Evolutionary conservation across 257 asterid species (phyloP).

Genomic region (Voacanga thouarsii): DNA sequence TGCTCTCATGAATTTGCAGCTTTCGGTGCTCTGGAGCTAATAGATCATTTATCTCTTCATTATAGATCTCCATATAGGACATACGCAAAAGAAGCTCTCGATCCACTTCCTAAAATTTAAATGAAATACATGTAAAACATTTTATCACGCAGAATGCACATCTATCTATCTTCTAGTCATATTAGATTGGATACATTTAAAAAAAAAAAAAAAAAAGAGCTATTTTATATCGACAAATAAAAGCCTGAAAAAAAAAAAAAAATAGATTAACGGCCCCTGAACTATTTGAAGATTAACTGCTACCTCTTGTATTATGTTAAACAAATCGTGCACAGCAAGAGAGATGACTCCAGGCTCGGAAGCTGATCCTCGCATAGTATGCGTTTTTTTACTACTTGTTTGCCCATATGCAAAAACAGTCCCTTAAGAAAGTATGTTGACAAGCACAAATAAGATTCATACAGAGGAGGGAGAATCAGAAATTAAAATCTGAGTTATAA

Average conservation of each 20-base stretch:
- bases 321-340: conserved; percentile 74
- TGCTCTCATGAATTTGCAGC: conserved; percentile 88
- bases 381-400: conserved; percentile 94
- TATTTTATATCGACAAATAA: not conserved
- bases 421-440: conserved; percentile 34
- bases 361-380: conserved; percentile 90
- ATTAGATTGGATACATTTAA: not conserved
- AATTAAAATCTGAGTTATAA: not conserved
- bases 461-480: not conserved
- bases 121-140: conserved; percentile 12
- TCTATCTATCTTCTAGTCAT: not conserved
- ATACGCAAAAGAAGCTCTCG: conserved; percentile 92
- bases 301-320: conserved; percentile 71
- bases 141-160: not conserved
- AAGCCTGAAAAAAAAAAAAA: not conserved
- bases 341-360: conserved; percentile 95
- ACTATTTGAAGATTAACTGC: conserved; percentile 1
- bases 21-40: conserved; percentile 91
- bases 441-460: not conserved
- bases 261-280: not conserved
- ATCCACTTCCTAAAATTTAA: conserved; percentile 48
- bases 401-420: conserved; percentile 99
- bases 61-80: conserved; percentile 97
- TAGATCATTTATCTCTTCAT: conserved; percentile 94
- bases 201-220: too few species aligned